A percentile compares a stretch with the other conserved stretches of the same genome.
Conservation (phyloP, 345 rosid species). For the Melaleuca alternifolia region DNA sequence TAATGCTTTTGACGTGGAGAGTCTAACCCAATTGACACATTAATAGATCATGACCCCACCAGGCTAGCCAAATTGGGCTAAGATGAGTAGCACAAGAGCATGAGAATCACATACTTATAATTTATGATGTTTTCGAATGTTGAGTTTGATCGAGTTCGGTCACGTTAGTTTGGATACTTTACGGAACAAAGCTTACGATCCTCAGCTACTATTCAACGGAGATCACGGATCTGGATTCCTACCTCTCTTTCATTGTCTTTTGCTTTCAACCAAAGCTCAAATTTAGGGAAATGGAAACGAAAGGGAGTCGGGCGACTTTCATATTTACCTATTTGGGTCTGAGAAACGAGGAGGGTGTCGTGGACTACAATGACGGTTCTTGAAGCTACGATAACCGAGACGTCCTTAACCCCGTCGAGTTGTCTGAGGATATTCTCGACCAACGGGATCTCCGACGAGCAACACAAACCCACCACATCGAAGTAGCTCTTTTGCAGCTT, state of each 20-base stretch:
- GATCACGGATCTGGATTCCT: neutral
- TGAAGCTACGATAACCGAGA: slow-evolving; percentile 61
- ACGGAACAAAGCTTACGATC: no score
- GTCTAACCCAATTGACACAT: no score
- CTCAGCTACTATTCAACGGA: neutral
- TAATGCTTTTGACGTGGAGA: no score
- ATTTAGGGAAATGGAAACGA: neutral
- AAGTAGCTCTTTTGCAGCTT: slow-evolving; percentile 67
- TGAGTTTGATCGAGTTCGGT: neutral
- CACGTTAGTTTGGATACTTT: neutral
- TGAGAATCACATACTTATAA: no score
- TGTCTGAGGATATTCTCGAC: slow-evolving; percentile 55
- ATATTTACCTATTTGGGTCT: slow-evolving; percentile 57
- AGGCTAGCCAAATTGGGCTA: neutral
- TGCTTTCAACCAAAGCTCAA: neutral
- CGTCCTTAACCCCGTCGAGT: slow-evolving; percentile 55
- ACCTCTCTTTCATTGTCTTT: neutral
- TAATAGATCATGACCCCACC: neutral
- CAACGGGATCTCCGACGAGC: slow-evolving; percentile 80
- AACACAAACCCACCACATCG: slow-evolving; percentile 80
- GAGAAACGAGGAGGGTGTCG: slow-evolving; percentile 53
- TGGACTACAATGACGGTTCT: slow-evolving; percentile 89
- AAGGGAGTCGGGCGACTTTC: neutral
- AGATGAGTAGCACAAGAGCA: neutral
- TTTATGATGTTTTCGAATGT: neutral